Percentiles rank a stretch among this genome's conserved stretches.
These are phyloP conservation scores for Rhypophila decipiens DNA, from an alignment of 495 filamentous ascomycete species.

Conservation along the genomic window DNA sequence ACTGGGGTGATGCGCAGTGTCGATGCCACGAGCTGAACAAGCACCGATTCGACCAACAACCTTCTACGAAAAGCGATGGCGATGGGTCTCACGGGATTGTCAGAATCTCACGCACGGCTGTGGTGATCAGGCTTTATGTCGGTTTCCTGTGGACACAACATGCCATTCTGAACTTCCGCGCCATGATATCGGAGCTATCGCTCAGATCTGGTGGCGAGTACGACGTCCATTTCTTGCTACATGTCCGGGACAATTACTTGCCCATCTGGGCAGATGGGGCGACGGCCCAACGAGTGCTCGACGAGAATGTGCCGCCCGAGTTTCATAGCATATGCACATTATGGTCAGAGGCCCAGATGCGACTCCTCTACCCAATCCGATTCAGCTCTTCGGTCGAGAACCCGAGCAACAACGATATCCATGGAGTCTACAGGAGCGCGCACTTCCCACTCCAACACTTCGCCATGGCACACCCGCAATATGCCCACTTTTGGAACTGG, in stretches of 20 bases:
- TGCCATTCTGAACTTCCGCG: slow-evolving; percentile 64
- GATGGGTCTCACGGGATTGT: slow-evolving; percentile 17
- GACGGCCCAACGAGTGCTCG: slow-evolving; percentile 52
- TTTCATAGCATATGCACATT: slow-evolving; percentile 75
- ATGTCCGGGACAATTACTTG: slow-evolving; percentile 61
- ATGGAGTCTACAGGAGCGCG: slow-evolving; percentile 85
- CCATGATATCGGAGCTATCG: slow-evolving; percentile 71
- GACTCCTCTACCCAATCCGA: slow-evolving; percentile 70
- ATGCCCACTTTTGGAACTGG: slow-evolving; percentile 96
- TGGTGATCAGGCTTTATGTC: slow-evolving; percentile 68
- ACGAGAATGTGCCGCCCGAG: slow-evolving; percentile 72
- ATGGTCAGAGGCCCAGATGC: slow-evolving; percentile 94
- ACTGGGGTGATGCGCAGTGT: slow-evolving; percentile 72
- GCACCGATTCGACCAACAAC: slow-evolving; percentile 47
- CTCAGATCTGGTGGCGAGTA: slow-evolving; percentile 74
- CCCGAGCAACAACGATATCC: slow-evolving; percentile 54
- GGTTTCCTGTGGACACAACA: slow-evolving; percentile 63
- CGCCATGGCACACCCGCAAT: slow-evolving; percentile 81
- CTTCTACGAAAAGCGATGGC: not conserved
- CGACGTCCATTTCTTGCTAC: slow-evolving; percentile 70
- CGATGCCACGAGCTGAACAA: slow-evolving; percentile 62
- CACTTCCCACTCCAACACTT: slow-evolving; percentile 92
- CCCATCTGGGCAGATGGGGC: slow-evolving; percentile 57
- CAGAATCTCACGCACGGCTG: slow-evolving; percentile 55
- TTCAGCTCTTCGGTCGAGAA: slow-evolving; percentile 62